A percentile compares a stretch with the other conserved stretches of the same genome.
Conservation (phyloP, 2,329 filamentous ascomycete species). For the Talaromyces marneffei region DNA sequence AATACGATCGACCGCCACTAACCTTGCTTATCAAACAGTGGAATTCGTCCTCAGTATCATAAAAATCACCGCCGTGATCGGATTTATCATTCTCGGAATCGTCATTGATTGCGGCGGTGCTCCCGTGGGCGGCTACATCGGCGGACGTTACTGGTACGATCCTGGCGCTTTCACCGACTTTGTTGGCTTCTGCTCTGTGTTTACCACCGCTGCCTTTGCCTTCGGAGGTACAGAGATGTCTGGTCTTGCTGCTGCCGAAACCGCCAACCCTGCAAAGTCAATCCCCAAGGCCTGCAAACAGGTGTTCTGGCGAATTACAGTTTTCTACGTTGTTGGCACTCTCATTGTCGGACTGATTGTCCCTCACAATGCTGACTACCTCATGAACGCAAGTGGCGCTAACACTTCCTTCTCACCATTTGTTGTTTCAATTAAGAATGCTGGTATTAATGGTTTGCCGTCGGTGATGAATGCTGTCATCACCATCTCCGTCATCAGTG, state of each 20-base stretch:
- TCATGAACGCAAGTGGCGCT: constrained; percentile 37
- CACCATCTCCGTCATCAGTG: constrained; percentile 54
- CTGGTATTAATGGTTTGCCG: constrained; percentile 56
- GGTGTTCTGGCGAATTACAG: constrained; percentile 47
- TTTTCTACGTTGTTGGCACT: constrained; percentile 46
- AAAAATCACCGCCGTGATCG: constrained; percentile 54
- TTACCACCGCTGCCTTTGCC: constrained; percentile 53
- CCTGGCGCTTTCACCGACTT: constrained; percentile 45
- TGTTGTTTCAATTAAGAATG: constrained; percentile 59
- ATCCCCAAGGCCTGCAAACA: constrained; percentile 46
- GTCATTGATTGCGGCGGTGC: constrained; percentile 48
- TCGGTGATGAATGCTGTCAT: constrained; percentile 64
- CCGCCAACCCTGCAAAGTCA: constrained; percentile 47
- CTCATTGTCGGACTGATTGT: constrained; percentile 45
- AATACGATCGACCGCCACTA: neutral
- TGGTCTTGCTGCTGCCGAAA: constrained; percentile 50
- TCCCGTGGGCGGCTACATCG: constrained; percentile 40
- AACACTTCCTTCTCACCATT: constrained; percentile 55
- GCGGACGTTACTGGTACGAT: constrained; percentile 24
- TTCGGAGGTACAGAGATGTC: constrained; percentile 53
- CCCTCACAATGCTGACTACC: constrained; percentile 32
- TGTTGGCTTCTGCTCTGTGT: constrained; percentile 52
- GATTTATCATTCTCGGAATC: constrained; percentile 71
- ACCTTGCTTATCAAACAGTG: constrained; percentile 28
- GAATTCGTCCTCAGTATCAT: constrained; percentile 55